Evolutionary conservation across 495 filamentous ascomycete genomes (phyloP), one percentile per base, ranked within the genome.

Genomic region (Neurospora sp.): DNA sequence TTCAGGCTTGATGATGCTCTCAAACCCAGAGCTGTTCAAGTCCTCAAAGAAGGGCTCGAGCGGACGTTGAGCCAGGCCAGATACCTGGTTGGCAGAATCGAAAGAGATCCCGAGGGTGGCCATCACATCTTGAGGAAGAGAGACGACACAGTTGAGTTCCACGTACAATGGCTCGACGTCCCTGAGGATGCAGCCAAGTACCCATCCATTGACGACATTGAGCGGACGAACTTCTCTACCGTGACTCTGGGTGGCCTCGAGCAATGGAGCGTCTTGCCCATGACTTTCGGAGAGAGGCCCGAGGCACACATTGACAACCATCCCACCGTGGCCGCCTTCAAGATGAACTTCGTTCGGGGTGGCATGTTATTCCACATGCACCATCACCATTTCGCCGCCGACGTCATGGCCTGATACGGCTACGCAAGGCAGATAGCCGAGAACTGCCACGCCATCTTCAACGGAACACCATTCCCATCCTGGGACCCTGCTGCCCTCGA

Each of bases 361-460:
- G 82, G 82, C 1, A 69, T 85, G 20, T 75, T 84, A 22, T 81
- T 85, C 73, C 81, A 79, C 70, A 82, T 82, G 76, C 81, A 84
- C 70, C 75, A 79, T 71, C 84, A 84, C 72, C 84, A 86, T 71
- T 84, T 81, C 72, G 71, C 80, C 70, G 82, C 83, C 71, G 83
- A 85, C 71, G 76, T 84, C 7, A 83, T 82, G 80, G 82, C 81
- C 14, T 83, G 81, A 80, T 77, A 81, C 12, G 74, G 79, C 12
- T 77, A 83, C 31, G 70, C 77, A 0, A 78, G 81, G 39, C 83
- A 85, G 53, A 77, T 85, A 18, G 83, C 83, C 8, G 83, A 85
- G 41, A 83, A 85, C 73, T 85, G 82, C 74, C 72, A 72, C 38
- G 74, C 83, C 18, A 76, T 82, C 40, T 12, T 77, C 27, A 78